A percentile compares a stretch with the other conserved stretches of the same genome.
phyloP scores from a whole-genome alignment of 306 rosid species.

The Trifolium pratense region DNA sequence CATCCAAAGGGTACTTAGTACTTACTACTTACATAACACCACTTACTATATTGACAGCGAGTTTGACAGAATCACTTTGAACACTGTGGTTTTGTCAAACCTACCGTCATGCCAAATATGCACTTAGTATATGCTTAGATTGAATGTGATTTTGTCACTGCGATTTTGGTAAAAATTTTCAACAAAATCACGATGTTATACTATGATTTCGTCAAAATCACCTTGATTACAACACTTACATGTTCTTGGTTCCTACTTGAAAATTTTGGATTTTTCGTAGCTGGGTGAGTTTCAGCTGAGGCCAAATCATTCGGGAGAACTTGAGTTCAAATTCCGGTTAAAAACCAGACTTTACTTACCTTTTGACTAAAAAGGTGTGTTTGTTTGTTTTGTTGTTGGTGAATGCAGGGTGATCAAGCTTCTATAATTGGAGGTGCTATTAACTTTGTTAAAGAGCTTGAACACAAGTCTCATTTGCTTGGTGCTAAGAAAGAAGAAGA shows the following conservation, averaged over 20 bases:
- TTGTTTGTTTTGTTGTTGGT: constrained; percentile 15
- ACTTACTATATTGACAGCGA: not conserved
- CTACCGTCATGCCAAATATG: too few relatives aligned
- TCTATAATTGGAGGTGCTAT: constrained; percentile 93
- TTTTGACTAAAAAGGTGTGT: not conserved
- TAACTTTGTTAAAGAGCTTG: constrained; percentile 87
- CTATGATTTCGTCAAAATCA: not conserved
- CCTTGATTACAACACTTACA: not conserved
- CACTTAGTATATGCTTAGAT: not conserved
- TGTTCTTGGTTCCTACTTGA: not conserved
- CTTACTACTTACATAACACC: not conserved
- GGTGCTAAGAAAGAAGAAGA: constrained; percentile 50
- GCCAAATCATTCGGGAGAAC: not conserved
- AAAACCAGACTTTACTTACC: not conserved
- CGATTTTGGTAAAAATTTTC: not conserved
- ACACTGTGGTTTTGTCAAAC: too few relatives aligned
- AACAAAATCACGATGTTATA: not conserved
- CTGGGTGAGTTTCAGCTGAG: not conserved
- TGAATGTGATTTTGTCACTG: not conserved
- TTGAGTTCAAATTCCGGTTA: not conserved
- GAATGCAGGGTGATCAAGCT: constrained; percentile 90
- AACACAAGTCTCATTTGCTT: constrained; percentile 74
- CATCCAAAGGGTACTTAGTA: constrained; percentile 80
- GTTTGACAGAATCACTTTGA: not conserved
- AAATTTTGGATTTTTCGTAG: not conserved